phyloP scores from a whole-genome alignment of 495 filamentous ascomycete genomes.

The Cenococcum geophilum region DNA sequence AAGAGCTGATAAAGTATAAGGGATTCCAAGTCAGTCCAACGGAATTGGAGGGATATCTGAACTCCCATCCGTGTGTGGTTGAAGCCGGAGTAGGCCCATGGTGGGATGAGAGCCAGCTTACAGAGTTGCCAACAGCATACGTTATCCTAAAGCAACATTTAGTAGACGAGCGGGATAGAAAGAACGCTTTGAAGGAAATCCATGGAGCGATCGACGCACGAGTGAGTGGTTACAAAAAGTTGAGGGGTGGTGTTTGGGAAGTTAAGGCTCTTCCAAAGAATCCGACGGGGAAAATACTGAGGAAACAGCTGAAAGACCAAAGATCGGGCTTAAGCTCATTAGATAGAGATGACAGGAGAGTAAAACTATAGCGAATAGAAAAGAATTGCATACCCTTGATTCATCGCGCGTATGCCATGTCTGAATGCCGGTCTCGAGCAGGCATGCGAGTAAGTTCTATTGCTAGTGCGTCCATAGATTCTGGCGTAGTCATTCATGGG shows the following conservation, averaged over 20 bases:
- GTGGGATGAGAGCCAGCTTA: constrained; percentile 15
- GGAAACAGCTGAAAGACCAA: constrained; percentile 38
- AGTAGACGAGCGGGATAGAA: constrained; percentile 3
- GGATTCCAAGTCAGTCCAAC: constrained; percentile 27
- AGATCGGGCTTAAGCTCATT: constrained; percentile 8
- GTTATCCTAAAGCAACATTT: constrained; percentile 15
- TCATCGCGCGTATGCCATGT: no score
- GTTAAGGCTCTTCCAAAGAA: constrained; percentile 36
- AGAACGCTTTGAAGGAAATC: constrained; percentile 19
- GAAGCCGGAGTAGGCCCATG: constrained; percentile 19
- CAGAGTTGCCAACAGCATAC: constrained; percentile 24
- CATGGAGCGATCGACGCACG: constrained; percentile 6
- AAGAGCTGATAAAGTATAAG: constrained; percentile 86
- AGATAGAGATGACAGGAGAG: constrained; percentile 18
- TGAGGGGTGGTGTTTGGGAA: constrained; percentile 39
- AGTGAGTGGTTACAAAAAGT: constrained; percentile 38
- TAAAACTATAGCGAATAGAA: constrained; percentile 5
- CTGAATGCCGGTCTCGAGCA: no score
- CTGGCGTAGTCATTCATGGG: constrained; percentile 1
- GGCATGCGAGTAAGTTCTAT: no score
- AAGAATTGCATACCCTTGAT: no score
- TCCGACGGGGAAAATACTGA: constrained; percentile 38
- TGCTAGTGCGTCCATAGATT: no score
- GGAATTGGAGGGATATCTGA: constrained; percentile 23
- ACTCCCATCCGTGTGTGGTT: constrained; percentile 14